Conservation (phyloP, 2,329 filamentous ascomycete genomes). For the Botryosphaeria dothidea region DNA sequence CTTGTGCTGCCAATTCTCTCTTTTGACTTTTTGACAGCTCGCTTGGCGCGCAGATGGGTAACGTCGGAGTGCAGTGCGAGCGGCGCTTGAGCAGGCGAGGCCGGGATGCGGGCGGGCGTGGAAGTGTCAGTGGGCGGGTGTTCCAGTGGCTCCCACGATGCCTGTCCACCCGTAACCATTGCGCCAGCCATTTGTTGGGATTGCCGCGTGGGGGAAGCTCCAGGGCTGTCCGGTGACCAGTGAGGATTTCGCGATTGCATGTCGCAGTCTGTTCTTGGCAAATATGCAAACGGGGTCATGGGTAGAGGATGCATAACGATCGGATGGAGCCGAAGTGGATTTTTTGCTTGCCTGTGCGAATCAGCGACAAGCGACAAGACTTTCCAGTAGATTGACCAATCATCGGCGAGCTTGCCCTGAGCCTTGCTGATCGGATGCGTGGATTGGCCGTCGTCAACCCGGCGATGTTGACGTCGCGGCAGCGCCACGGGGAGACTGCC, state of each 20-base stretch:
- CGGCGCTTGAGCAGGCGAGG: background rate
- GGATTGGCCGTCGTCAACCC: background rate
- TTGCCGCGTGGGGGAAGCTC: background rate
- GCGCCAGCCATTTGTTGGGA: background rate
- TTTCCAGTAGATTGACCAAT: background rate
- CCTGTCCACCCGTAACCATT: background rate
- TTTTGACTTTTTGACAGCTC: background rate
- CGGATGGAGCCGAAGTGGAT: background rate
- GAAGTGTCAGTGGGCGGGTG: constrained; percentile 5
- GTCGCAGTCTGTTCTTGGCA: background rate
- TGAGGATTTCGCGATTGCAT: background rate
- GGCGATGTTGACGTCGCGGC: background rate
- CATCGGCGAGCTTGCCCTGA: background rate
- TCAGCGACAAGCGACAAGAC: background rate
- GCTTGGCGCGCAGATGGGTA: background rate
- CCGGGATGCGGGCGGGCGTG: background rate
- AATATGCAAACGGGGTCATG: background rate
- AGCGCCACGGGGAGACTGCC: background rate
- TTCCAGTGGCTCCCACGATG: background rate
- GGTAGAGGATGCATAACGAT: background rate
- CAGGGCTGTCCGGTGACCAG: background rate
- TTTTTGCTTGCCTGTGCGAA: background rate
- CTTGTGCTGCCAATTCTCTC: background rate
- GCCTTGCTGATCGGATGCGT: too few species aligned
- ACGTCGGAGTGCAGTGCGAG: background rate